These are phyloP conservation scores for Candida nonsorbophila DNA, from an alignment of 805 yeast genomes.

Conservation along the genomic window DNA sequence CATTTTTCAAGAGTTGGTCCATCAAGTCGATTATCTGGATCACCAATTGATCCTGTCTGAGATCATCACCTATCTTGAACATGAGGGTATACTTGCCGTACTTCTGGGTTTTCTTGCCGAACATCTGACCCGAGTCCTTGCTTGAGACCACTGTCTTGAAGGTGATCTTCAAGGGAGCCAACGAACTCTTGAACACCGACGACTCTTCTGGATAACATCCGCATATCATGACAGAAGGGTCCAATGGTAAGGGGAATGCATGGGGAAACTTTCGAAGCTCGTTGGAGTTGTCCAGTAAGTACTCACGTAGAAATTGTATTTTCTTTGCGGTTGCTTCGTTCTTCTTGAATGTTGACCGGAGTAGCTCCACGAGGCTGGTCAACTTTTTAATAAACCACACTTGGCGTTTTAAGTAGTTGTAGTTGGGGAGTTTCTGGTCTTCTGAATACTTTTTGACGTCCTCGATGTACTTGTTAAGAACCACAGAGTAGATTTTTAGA, in stretches of 20 bases:
- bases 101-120: conserved; percentile 24
- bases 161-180: conserved; percentile 82
- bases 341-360: conserved; percentile 46
- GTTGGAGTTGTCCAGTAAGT: conserved; percentile 43
- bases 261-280: conserved; percentile 35
- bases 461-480: conserved; percentile 38
- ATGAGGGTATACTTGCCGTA: conserved; percentile 66
- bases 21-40: conserved; percentile 86
- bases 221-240: conserved; percentile 67
- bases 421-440: conserved; percentile 24
- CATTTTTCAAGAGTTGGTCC: conserved; percentile 84
- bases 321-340: conserved; percentile 79
- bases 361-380: conserved; percentile 56
- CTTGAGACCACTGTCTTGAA: conserved; percentile 49
- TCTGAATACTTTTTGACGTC: conserved; percentile 23
- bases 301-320: conserved; percentile 59
- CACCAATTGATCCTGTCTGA: conserved; percentile 95
- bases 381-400: conserved; percentile 63
- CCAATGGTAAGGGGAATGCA: conserved; percentile 72
- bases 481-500: conserved; percentile 25
- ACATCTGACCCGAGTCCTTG: conserved; percentile 21
- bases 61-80: conserved; percentile 94
- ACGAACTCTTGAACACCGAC: conserved; percentile 83
- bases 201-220: conserved; percentile 79
- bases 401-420: conserved; percentile 49